These are phyloP conservation scores for Xylariales sp. DNA, from an alignment of 2,329 filamentous ascomycete species.

Conservation along the genomic window DNA sequence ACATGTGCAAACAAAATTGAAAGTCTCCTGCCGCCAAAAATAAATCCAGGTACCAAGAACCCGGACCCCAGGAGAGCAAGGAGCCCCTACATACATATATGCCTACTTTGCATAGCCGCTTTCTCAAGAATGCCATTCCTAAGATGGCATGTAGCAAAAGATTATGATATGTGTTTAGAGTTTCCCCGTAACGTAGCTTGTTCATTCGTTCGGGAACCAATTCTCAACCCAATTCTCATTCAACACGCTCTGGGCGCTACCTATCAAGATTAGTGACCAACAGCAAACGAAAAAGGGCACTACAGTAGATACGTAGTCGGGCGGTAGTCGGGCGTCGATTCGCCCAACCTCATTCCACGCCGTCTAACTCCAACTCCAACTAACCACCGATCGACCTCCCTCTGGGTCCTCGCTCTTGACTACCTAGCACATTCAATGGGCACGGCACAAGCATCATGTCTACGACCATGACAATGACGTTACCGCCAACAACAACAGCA, in stretches of 20 bases:
- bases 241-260: no score
- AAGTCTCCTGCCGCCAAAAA: slow-evolving; percentile 24
- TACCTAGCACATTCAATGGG: neutral
- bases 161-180: neutral
- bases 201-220: neutral
- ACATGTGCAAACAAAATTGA: slow-evolving; percentile 22
- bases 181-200: neutral
- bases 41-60: slow-evolving; percentile 4
- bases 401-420: no score
- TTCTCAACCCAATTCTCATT: neutral
- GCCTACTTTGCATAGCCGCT: slow-evolving; percentile 11
- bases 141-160: slow-evolving; percentile 4
- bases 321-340: neutral
- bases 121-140: slow-evolving; percentile 24
- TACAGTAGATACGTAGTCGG: no score
- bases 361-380: neutral
- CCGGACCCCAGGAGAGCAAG: slow-evolving; percentile 7
- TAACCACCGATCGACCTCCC: no score
- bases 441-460: slow-evolving; percentile 30
- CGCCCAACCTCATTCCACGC: neutral
- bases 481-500: slow-evolving; percentile 40
- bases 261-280: no score
- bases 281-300: neutral
- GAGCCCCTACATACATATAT: neutral
- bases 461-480: slow-evolving; percentile 46